Evolutionary conservation across 176 grass and related monocot species (phyloP), one percentile per base, ranked within the genome.

Genomic region (Aegilops longissima): DNA sequence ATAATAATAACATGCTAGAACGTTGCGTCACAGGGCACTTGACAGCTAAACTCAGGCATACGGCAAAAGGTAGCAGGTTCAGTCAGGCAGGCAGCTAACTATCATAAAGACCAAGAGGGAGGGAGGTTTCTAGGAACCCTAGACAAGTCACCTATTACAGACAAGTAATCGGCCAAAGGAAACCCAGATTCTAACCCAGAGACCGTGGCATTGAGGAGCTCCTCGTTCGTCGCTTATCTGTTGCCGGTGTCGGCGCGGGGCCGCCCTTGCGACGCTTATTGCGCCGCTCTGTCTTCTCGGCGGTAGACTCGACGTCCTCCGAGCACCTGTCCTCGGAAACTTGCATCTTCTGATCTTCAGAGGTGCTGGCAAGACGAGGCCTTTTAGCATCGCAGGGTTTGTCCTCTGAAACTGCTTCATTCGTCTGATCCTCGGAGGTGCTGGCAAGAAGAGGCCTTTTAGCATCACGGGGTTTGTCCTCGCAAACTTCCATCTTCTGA

Each of bases 191-290:
- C 51, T 87, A 87, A 61, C 66, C 85, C 86, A 47, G 35, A 83
- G 75, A 68, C 29, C 72, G 67, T 38, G 78, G 75, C 56, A 69
- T 80, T 2, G 75, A 76, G 17, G 77, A 89, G 70, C 88, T 93
- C 51, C 90, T 80, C n/a, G 86, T 92, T 34, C 12, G 61, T 80
- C 86, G 90, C 77, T 78, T 92, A 11, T 73, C 62, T 52, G 81
- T 79, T 66, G 82, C 85, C 0, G 73, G 18, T 31, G 74, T 78
- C 38, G 10, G 20, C 21, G 9, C 5, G 58, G 70, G 10, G 47
- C 90, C 80, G 47, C 90, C 80, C 90, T 94, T 96, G 12, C 90
- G 90, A 25, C 97, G 86, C 90, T 99, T 99, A 85, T 82, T 71
- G 58, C 83, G 61, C 6, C 66, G 75, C 66, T 91, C 83, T 70